These are phyloP conservation scores for Geotrichum europaeum DNA, from an alignment of 1,139 yeast genomes.

Conservation along the genomic window DNA sequence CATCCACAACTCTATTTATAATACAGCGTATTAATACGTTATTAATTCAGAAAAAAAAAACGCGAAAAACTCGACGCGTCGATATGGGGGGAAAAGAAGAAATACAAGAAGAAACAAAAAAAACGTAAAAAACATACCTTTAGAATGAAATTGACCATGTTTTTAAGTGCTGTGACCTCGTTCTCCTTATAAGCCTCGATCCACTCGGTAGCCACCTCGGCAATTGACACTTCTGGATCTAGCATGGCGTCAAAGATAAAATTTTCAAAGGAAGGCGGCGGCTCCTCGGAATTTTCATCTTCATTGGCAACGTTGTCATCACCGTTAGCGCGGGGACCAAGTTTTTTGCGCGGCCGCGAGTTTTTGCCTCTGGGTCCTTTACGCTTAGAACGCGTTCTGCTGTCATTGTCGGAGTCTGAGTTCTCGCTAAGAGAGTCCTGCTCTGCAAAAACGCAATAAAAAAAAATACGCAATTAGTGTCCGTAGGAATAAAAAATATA, in stretches of 20 bases:
- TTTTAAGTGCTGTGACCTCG: slow-evolving; percentile 48
- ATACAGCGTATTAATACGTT: not conserved
- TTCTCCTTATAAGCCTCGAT: slow-evolving; percentile 47
- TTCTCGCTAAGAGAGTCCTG: slow-evolving; percentile 6
- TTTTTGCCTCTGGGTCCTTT: not conserved
- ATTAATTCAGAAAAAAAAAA: not conserved
- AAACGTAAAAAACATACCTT: slow-evolving; percentile 31
- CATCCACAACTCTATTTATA: slow-evolving; percentile 36
- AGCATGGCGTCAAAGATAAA: slow-evolving; percentile 25
- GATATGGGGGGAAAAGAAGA: not conserved
- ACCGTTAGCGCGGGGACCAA: slow-evolving; percentile 1
- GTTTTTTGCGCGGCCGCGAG: slow-evolving; percentile 6
- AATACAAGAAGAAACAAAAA: not conserved
- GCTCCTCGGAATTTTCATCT: slow-evolving; percentile 3
- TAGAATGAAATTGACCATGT: slow-evolving; percentile 61
- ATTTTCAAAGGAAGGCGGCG: slow-evolving; percentile 14
- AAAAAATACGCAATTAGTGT: not conserved
- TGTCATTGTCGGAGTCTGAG: not conserved
- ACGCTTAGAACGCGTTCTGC: not conserved
- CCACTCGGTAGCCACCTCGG: slow-evolving; percentile 67
- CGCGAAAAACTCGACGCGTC: not conserved
- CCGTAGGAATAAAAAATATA: not conserved
- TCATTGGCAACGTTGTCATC: not conserved
- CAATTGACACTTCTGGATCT: slow-evolving; percentile 45
- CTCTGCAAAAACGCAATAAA: not conserved